Evolutionary conservation across 805 yeast genomes (phyloP).

Genomic region (Kodamaea kaohsiungensis): DNA sequence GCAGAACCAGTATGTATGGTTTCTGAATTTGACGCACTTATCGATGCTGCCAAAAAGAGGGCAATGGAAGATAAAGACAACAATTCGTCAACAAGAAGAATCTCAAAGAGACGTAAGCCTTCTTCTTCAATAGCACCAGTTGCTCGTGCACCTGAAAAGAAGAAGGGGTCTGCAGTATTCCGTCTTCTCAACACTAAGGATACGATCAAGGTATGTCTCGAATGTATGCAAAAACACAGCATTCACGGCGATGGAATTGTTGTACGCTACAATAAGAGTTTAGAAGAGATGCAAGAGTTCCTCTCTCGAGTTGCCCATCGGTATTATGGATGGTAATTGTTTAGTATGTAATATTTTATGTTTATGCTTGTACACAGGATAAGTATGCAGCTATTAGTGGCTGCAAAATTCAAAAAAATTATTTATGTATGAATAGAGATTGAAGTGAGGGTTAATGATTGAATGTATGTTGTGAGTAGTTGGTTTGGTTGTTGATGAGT

Average conservation of each 20-base stretch:
- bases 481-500: too few relatives aligned
- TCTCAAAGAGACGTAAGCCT: slow-evolving; percentile 5
- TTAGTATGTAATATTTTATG: neutral
- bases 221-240: slow-evolving; percentile 27
- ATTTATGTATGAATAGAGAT: neutral
- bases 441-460: neutral
- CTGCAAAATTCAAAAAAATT: neutral
- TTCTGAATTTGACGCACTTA: slow-evolving; percentile 9
- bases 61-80: slow-evolving; percentile 5
- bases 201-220: slow-evolving; percentile 29
- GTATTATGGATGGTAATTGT: slow-evolving; percentile 1
- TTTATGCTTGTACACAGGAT: neutral
- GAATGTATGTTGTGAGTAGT: neutral
- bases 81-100: neutral
- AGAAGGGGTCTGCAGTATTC: slow-evolving; percentile 4
- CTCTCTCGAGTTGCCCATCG: neutral
- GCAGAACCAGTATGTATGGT: slow-evolving; percentile 2
- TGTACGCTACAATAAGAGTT: slow-evolving; percentile 4
- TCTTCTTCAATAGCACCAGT: neutral
- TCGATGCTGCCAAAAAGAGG: slow-evolving; percentile 9
- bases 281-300: slow-evolving; percentile 9
- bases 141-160: neutral
- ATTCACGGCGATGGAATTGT: slow-evolving; percentile 13
- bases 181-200: slow-evolving; percentile 24
- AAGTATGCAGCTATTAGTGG: neutral